Evolutionary conservation across 2,329 filamentous ascomycete genomes (phyloP), one percentile per base, ranked within the genome.

Genomic region (Microdochium nivale): DNA sequence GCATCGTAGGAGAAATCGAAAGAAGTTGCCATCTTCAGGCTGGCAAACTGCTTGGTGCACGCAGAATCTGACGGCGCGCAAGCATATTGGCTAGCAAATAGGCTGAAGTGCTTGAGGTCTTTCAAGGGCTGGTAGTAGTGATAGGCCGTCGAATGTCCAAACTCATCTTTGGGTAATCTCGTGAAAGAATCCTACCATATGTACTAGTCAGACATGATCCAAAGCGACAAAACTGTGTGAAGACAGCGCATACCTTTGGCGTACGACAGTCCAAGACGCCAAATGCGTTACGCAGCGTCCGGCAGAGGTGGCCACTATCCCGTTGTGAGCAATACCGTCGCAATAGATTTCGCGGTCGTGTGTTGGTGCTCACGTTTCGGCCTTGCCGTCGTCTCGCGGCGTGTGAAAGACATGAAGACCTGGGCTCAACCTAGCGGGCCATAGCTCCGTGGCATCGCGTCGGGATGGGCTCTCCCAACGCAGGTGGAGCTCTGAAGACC

Each of bases 321-420:
- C 23, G 5, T 44, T 3, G 40, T 44, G 16, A 44, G 40, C 16
- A 24, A 24, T 7, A 19, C 16, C 5, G 40, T 23, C 21, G 21
- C n/a, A 11, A 11, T 19, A 11, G 14, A 19, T 9, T 7, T 11
- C 19, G 9, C 19, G 14, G 7, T 11, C n/a, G 35, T 11, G 8
- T 13, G 7, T 19, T 11, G 16, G 19, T 3, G 19, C 40, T 44
- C 40, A 44, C 40, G n/a, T 44, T 21, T 63, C 57, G 25, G 56
- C 58, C 47, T 56, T 56, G 9, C 59, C 64, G 25, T 67, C 63
- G 30, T 69, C 64, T 5, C 67, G 65, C 0, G 87, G 86, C 0
- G 86, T 87, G 64, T 85, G 90, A 60, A 87, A 87, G 25, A 90
- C 73, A 71, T 96, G 90, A 23, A 97, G 71, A 2, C 92, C 92